Evolutionary conservation across 495 filamentous ascomycete species (phyloP).

Genomic region (Aspergillus panamensis): DNA sequence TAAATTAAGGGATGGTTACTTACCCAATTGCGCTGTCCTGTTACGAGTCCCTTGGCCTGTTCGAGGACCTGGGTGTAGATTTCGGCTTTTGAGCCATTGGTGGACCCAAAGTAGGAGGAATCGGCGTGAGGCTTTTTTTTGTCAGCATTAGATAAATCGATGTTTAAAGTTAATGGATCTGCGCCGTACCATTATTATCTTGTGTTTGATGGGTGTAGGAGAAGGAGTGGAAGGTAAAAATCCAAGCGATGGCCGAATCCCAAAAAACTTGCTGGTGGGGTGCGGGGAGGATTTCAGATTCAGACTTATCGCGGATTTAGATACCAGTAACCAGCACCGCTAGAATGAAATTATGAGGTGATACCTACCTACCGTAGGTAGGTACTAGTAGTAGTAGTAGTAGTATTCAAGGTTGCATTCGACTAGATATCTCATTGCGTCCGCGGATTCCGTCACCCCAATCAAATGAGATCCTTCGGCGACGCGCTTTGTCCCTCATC

Average conservation of each 20-base stretch:
- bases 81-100: slow-evolving; percentile 63
- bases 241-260: background rate
- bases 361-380: too few relatives aligned
- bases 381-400: too few relatives aligned
- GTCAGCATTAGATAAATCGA: background rate
- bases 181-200: background rate
- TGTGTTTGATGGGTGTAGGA: background rate
- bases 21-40: slow-evolving; percentile 87
- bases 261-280: slow-evolving; percentile 8
- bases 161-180: too few relatives aligned
- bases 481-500: background rate
- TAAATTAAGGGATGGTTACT: slow-evolving; percentile 17
- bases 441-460: background rate
- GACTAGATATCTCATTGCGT: slow-evolving; percentile 1
- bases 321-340: background rate
- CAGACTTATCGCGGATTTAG: background rate
- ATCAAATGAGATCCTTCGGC: slow-evolving; percentile 1
- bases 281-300: background rate
- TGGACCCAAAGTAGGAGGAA: slow-evolving; percentile 65
- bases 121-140: slow-evolving; percentile 80
- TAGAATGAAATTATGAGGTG: background rate
- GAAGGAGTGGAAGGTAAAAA: background rate
- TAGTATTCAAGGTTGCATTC: too few relatives aligned
- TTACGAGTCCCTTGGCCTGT: slow-evolving; percentile 66
- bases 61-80: slow-evolving; percentile 73